Conservation (phyloP, 2,329 filamentous ascomycete species). For the Calonectria hawksworthii region DNA sequence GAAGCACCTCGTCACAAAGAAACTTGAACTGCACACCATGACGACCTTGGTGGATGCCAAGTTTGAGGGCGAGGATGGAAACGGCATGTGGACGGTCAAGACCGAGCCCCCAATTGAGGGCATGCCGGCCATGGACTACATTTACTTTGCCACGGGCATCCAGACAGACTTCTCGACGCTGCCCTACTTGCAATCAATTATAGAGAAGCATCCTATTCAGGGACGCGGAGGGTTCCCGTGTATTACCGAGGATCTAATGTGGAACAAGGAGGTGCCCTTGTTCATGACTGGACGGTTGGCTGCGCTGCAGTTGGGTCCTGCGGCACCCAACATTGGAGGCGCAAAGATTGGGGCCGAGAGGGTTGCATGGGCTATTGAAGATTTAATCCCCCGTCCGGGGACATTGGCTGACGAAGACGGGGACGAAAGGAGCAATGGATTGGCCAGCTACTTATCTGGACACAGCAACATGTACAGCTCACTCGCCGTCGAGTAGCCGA, state of each 20-base stretch:
- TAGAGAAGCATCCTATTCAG: conserved; percentile 71
- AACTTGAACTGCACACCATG: conserved; percentile 68
- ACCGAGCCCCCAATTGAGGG: conserved; percentile 66
- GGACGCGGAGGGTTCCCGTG: conserved; percentile 78
- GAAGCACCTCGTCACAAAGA: conserved; percentile 66
- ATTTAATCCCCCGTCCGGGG: conserved; percentile 54
- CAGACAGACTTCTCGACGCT: conserved; percentile 73
- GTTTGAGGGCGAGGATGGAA: conserved; percentile 61
- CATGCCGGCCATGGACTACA: conserved; percentile 74
- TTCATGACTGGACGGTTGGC: conserved; percentile 80
- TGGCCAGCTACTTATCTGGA: conserved; percentile 50
- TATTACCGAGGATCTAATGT: conserved; percentile 82
- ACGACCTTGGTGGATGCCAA: conserved; percentile 67
- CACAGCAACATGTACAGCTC: conserved; percentile 54
- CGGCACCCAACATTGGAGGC: conserved; percentile 80
- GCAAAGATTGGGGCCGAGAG: conserved; percentile 81
- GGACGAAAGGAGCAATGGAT: conserved; percentile 17
- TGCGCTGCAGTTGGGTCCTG: conserved; percentile 77
- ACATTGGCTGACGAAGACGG: conserved; percentile 29
- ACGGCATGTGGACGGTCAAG: conserved; percentile 56
- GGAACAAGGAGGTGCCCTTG: conserved; percentile 79
- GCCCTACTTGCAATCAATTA: conserved; percentile 72
- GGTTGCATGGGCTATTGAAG: conserved; percentile 78
- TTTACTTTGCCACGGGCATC: conserved; percentile 83
- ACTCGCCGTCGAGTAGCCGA: conserved; percentile 40